Conservation (phyloP, 352 stramenopile genomes). For the Pythium pyrilobum region DNA sequence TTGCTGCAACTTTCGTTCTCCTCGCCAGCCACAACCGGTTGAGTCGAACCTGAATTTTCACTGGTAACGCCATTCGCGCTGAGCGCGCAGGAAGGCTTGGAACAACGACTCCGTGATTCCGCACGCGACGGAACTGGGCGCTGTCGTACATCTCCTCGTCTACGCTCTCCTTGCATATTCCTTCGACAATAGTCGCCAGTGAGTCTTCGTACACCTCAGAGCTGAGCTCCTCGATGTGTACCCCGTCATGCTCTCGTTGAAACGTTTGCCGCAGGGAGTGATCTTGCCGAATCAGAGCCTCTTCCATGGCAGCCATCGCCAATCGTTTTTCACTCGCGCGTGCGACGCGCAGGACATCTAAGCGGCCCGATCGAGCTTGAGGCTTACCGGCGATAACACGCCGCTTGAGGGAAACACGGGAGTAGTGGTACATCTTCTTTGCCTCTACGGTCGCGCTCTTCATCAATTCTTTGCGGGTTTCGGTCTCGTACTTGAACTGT, state of each 20-base stretch:
- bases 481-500: conserved; percentile 49
- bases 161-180: conserved; percentile 25
- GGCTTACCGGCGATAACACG: conserved; percentile 1
- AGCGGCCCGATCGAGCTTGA: conserved; percentile 13
- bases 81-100: neutral
- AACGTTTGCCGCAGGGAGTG: conserved; percentile 22
- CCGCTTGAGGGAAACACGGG: conserved; percentile 30
- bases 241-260: conserved; percentile 25
- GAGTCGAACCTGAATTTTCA: conserved; percentile 12
- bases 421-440: conserved; percentile 22
- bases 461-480: conserved; percentile 15
- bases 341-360: conserved; percentile 47
- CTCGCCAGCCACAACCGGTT: conserved; percentile 41
- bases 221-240: conserved; percentile 18
- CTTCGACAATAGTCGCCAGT: conserved; percentile 12
- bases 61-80: neutral
- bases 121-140: neutral
- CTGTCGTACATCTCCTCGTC: conserved; percentile 12
- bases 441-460: conserved; percentile 31
- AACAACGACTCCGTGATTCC: conserved; percentile 7
- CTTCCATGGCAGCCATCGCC: conserved; percentile 51
- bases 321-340: conserved; percentile 60
- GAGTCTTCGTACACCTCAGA: conserved; percentile 24
- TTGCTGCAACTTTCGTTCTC: conserved; percentile 28
- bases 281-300: conserved; percentile 32